Percentiles rank a stretch among this genome's conserved stretches.
These are phyloP conservation scores for Starmera pachycereana DNA, from an alignment of 805 yeast species.

Conservation along the genomic window DNA sequence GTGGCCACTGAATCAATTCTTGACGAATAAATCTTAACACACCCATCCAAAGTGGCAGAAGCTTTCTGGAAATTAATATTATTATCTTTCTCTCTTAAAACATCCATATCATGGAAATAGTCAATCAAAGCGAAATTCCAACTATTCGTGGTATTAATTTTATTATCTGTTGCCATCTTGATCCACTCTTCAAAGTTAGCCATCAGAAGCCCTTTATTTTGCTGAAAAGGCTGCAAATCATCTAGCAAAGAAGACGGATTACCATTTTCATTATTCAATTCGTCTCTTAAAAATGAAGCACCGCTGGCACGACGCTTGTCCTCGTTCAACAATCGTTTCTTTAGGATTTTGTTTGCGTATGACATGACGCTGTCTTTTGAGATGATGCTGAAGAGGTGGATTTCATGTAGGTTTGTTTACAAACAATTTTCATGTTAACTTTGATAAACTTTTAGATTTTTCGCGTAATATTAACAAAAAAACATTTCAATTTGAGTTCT, in stretches of 20 bases:
- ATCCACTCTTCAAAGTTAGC: constrained; percentile 73
- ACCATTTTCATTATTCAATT: constrained; percentile 12
- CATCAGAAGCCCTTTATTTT: constrained; percentile 29
- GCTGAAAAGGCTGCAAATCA: constrained; percentile 13
- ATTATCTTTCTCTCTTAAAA: constrained; percentile 63
- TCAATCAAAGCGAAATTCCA: constrained; percentile 91
- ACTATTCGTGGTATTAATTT: constrained; percentile 73
- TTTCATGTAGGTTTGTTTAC: not conserved
- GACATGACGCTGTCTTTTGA: constrained; percentile 11
- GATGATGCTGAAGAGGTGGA: not conserved
- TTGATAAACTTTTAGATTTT: too few relatives aligned
- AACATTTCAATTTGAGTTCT: not conserved
- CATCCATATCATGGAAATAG: constrained; percentile 75
- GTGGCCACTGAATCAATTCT: constrained; percentile 87
- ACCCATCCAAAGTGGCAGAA: constrained; percentile 85
- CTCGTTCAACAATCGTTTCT: constrained; percentile 14
- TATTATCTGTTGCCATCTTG: constrained; percentile 72
- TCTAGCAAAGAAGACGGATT: constrained; percentile 13
- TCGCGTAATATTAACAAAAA: not conserved
- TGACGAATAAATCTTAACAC: constrained; percentile 85
- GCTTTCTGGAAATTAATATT: constrained; percentile 85
- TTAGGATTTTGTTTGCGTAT: constrained; percentile 17
- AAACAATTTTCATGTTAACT: too few relatives aligned
- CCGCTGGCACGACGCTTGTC: constrained; percentile 22
- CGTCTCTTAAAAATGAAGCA: constrained; percentile 22